These are phyloP conservation scores for Macroventuria anomochaeta DNA, from an alignment of 2,329 filamentous ascomycete species.

Conservation along the genomic window DNA sequence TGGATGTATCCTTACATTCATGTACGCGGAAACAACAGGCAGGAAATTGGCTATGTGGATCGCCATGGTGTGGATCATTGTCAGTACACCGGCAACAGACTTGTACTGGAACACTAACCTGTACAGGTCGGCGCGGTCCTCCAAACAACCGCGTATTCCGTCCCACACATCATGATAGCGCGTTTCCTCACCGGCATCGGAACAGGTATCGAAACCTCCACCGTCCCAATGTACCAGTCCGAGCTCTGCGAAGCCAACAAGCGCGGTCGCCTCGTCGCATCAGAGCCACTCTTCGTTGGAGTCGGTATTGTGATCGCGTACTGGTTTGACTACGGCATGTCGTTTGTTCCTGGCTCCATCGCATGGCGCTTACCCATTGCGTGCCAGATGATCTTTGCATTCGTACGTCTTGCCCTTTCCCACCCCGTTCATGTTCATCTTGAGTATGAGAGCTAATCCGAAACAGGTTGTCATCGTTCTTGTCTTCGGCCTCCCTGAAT, in stretches of 20 bases:
- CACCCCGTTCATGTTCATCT: too few relatives aligned
- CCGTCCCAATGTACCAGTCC: slow-evolving; percentile 61
- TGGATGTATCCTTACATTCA: slow-evolving; percentile 49
- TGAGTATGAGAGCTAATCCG: not conserved
- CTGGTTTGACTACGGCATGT: slow-evolving; percentile 50
- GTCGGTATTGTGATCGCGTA: slow-evolving; percentile 59
- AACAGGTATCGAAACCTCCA: slow-evolving; percentile 62
- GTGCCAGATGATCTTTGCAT: slow-evolving; percentile 54
- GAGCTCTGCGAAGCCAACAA: slow-evolving; percentile 61
- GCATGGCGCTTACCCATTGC: slow-evolving; percentile 57
- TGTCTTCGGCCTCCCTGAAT: slow-evolving; percentile 47
- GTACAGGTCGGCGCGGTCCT: slow-evolving; percentile 46
- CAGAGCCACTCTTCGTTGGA: slow-evolving; percentile 59
- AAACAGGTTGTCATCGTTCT: slow-evolving; percentile 47
- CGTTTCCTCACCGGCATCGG: slow-evolving; percentile 60
- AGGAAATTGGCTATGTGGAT: slow-evolving; percentile 51
- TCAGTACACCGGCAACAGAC: too few relatives aligned
- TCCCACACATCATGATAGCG: slow-evolving; percentile 58
- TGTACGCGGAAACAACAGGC: slow-evolving; percentile 48
- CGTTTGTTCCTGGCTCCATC: slow-evolving; percentile 51
- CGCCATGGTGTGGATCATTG: slow-evolving; percentile 52
- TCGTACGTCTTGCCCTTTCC: slow-evolving; percentile 27
- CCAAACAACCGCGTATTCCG: slow-evolving; percentile 44
- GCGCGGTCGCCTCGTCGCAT: slow-evolving; percentile 65
- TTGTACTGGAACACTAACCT: not conserved